Conservation (phyloP, 768 basidiomycete species). For the Mycena capillaripes region DNA sequence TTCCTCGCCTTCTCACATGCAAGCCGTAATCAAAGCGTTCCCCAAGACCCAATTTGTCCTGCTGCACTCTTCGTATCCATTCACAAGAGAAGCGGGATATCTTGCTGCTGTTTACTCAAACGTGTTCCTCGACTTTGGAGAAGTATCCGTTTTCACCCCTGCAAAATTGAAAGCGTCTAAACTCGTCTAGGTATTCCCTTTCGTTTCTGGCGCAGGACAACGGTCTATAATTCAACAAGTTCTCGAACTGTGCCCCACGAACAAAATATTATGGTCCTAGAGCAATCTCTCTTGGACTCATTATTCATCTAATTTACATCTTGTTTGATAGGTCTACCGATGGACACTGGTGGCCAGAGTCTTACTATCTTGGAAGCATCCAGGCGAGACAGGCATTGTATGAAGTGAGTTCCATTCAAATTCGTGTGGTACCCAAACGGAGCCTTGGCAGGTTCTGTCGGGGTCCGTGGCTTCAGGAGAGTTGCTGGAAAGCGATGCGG, state of each 20-base stretch:
- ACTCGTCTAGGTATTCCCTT: conserved; percentile 69
- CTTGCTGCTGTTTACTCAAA: conserved; percentile 79
- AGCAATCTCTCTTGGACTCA: neutral
- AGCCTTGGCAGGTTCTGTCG: conserved; percentile 64
- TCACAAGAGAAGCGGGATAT: conserved; percentile 83
- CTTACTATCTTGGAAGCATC: conserved; percentile 74
- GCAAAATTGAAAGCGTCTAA: neutral
- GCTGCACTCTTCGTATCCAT: conserved; percentile 85
- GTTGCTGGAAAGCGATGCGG: conserved; percentile 68
- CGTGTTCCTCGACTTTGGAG: conserved; percentile 86
- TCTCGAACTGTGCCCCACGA: conserved; percentile 80
- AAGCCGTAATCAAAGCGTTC: conserved; percentile 75
- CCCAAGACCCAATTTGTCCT: conserved; percentile 75
- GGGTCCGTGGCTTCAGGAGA: conserved; percentile 63
- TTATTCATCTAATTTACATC: neutral
- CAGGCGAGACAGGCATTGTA: conserved; percentile 77
- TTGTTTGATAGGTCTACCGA: conserved; percentile 65
- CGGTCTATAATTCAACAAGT: conserved; percentile 69
- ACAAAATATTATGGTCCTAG: conserved; percentile 77
- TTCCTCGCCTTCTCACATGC: conserved; percentile 76
- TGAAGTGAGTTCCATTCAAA: conserved; percentile 54
- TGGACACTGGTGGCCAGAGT: conserved; percentile 84
- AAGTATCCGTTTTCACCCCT: conserved; percentile 51
- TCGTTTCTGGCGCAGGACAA: conserved; percentile 76
- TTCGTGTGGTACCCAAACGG: neutral